Percentiles rank a stretch among this genome's conserved stretches.
Conservation (phyloP, 2,329 filamentous ascomycete species). For the Penicillium janthinellum region DNA sequence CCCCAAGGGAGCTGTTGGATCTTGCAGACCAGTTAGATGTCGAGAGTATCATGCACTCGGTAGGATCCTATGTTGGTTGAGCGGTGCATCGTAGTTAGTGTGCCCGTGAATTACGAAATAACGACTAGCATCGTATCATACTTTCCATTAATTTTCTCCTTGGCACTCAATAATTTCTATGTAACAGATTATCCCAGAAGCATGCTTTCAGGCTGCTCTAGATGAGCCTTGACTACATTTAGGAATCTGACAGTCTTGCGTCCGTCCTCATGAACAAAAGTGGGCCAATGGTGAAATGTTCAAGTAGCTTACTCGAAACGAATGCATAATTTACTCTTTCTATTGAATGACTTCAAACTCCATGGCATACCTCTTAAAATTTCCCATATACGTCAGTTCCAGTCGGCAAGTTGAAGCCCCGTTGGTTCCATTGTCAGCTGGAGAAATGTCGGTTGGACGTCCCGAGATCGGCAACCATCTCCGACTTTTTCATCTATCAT, state of each 20-base stretch:
- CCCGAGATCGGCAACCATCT: neutral
- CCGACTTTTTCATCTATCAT: neutral
- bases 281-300: too few relatives aligned
- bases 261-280: constrained; percentile 47
- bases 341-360: too few relatives aligned
- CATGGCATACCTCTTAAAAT: too few relatives aligned
- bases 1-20: constrained; percentile 27
- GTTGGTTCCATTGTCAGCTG: too few relatives aligned
- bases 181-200: neutral
- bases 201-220: constrained; percentile 10
- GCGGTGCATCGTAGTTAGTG: neutral
- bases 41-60: constrained; percentile 28
- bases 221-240: constrained; percentile 13
- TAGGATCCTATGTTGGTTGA: constrained; percentile 12
- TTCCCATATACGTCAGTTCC: too few relatives aligned
- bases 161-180: neutral
- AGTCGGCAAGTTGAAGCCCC: too few relatives aligned
- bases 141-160: neutral
- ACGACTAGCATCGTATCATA: neutral
- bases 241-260: constrained; percentile 91
- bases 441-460: neutral
- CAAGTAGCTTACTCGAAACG: too few relatives aligned
- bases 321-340: too few relatives aligned
- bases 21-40: constrained; percentile 30
- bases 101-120: neutral